Percentiles rank a stretch among this genome's conserved stretches.
These are phyloP conservation scores for Kurtzmaniella quercitrusa DNA, from an alignment of 1,139 yeast species.

Conservation along the genomic window DNA sequence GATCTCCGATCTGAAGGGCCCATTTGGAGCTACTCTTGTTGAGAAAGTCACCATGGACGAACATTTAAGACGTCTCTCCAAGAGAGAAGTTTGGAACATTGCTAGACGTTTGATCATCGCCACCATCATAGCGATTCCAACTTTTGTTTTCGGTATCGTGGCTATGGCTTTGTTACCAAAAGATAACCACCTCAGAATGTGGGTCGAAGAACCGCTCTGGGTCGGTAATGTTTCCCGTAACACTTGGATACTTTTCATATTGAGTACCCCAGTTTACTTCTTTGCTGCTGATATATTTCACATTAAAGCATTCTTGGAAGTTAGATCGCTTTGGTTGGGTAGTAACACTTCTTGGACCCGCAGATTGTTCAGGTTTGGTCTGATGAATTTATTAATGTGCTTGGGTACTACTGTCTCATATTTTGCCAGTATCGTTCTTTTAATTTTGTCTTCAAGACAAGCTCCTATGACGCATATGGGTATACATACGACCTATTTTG, in stretches of 20 bases:
- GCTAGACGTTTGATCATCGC: constrained; percentile 47
- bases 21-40: constrained; percentile 51
- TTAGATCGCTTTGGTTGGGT: constrained; percentile 53
- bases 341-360: constrained; percentile 49
- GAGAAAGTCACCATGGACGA: constrained; percentile 62
- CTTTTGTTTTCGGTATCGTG: constrained; percentile 65
- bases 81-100: constrained; percentile 45
- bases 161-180: constrained; percentile 60
- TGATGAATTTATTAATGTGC: constrained; percentile 71
- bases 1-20: constrained; percentile 23
- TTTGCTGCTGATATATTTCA: constrained; percentile 75
- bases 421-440: constrained; percentile 59
- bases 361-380: constrained; percentile 65
- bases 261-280: constrained; percentile 72
- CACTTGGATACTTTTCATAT: constrained; percentile 61
- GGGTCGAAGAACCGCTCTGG: constrained; percentile 64
- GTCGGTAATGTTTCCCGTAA: constrained; percentile 58
- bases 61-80: constrained; percentile 50
- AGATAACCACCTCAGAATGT: constrained; percentile 37
- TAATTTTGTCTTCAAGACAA: constrained; percentile 44
- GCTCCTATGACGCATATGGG: constrained; percentile 33
- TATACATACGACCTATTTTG: constrained; percentile 65
- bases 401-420: constrained; percentile 73
- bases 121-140: constrained; percentile 57
- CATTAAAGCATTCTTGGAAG: constrained; percentile 57